phyloP scores from a whole-genome alignment of 164 flowering plant species.

The Umbilicus rupestris region DNA sequence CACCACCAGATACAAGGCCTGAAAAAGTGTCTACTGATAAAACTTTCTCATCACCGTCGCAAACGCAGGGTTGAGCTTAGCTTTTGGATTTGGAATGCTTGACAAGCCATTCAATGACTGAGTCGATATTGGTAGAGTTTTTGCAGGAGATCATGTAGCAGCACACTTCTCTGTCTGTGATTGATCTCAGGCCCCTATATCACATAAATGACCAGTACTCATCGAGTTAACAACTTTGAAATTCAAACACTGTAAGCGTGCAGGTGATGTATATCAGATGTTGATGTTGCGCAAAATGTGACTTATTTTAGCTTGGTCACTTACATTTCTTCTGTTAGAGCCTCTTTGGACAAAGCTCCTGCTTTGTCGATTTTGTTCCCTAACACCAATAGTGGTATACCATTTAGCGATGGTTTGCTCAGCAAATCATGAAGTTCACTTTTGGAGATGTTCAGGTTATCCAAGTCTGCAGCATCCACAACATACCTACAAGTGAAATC shows the following conservation, averaged over 20 bases:
- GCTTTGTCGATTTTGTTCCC: slow-evolving; percentile 37
- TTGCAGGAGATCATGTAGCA: slow-evolving; percentile 68
- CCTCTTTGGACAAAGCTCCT: slow-evolving; percentile 31
- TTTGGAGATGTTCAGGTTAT: slow-evolving; percentile 28
- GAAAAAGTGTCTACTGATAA: not conserved
- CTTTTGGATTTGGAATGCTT: slow-evolving; percentile 56
- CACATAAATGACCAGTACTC: not conserved
- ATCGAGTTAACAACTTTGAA: not conserved
- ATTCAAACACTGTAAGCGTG: not conserved
- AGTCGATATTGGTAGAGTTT: slow-evolving; percentile 58
- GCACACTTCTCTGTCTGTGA: slow-evolving; percentile 56
- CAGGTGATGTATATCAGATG: not conserved
- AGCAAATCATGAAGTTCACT: slow-evolving; percentile 36
- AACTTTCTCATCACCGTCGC: not conserved
- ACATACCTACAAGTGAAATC: slow-evolving; percentile 23
- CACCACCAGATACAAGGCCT: not conserved
- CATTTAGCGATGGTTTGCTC: slow-evolving; percentile 30
- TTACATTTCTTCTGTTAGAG: slow-evolving; percentile 34
- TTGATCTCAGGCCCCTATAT: slow-evolving; percentile 44
- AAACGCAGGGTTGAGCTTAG: slow-evolving; percentile 15
- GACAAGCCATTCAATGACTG: slow-evolving; percentile 60
- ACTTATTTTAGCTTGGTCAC: slow-evolving; percentile 2
- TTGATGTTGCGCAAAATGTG: too few species aligned
- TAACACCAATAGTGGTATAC: slow-evolving; percentile 34
- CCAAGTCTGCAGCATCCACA: slow-evolving; percentile 36